phyloP scores from a whole-genome alignment of 495 filamentous ascomycete genomes.

The Hypoxylon fragiforme region DNA sequence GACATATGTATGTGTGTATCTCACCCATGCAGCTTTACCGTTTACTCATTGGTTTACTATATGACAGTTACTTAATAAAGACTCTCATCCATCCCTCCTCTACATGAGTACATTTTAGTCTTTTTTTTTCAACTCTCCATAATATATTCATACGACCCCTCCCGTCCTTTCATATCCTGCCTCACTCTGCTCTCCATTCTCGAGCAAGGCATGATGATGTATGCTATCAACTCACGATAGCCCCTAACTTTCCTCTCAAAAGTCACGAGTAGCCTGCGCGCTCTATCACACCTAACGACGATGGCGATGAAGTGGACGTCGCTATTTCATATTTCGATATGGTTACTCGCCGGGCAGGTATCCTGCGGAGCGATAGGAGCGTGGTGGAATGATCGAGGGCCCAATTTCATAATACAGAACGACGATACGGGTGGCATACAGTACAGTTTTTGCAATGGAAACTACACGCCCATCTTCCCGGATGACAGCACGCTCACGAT shows the following conservation, averaged over 20 bases:
- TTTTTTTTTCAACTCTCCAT: background rate
- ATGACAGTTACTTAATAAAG: conserved; percentile 8
- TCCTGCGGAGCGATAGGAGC: conserved; percentile 35
- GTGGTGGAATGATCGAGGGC: conserved; percentile 33
- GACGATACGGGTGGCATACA: conserved; percentile 33
- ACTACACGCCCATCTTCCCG: conserved; percentile 35
- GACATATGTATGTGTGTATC: conserved; percentile 1
- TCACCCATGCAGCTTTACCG: conserved; percentile 9
- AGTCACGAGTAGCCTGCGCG: conserved; percentile 4
- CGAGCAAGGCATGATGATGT: conserved; percentile 5
- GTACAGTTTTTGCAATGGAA: conserved; percentile 37
- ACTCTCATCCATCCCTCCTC: conserved; percentile 13
- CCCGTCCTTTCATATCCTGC: background rate
- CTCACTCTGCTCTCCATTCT: background rate
- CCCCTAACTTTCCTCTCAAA: background rate
- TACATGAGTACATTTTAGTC: background rate
- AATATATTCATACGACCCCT: background rate
- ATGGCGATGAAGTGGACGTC: conserved; percentile 19
- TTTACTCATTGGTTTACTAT: conserved; percentile 11
- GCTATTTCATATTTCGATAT: conserved; percentile 23
- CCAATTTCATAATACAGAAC: conserved; percentile 36
- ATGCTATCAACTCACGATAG: conserved; percentile 11
- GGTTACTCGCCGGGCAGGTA: conserved; percentile 30
- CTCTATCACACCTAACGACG: conserved; percentile 5
- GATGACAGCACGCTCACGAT: conserved; percentile 19